A percentile compares a stretch with the other conserved stretches of the same genome.
phyloP scores from a whole-genome alignment of 345 rosid species.

The Rhodomyrtus tomentosa region DNA sequence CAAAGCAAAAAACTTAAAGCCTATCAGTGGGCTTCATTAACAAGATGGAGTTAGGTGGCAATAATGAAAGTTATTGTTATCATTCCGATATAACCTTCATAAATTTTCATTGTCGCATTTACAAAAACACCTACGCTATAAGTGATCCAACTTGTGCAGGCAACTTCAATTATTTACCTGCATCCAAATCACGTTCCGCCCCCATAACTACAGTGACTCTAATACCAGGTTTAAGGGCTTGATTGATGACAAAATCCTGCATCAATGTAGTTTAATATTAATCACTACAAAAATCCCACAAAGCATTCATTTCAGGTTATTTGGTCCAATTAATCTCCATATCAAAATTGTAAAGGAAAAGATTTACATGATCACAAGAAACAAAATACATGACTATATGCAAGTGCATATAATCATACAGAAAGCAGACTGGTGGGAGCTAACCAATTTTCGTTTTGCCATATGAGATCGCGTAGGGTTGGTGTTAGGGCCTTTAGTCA shows the following conservation, averaged over 20 bases:
- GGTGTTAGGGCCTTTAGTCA: not conserved
- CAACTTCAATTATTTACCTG: slow-evolving; percentile 17
- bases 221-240: slow-evolving; percentile 59
- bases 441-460: not conserved
- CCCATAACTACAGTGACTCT: slow-evolving; percentile 97
- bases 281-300: not conserved
- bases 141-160: not conserved
- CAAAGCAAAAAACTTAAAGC: not conserved
- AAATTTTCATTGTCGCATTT: not conserved
- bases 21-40: not conserved
- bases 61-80: not conserved
- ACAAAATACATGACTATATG: not conserved
- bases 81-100: not conserved
- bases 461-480: not conserved
- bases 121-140: not conserved
- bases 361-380: not conserved
- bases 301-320: not conserved
- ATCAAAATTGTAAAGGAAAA: not conserved
- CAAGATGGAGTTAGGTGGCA: not conserved
- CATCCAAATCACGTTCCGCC: slow-evolving; percentile 41
- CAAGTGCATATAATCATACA: not conserved
- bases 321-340: not conserved
- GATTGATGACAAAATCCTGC: slow-evolving; percentile 64
- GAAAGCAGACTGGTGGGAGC: not conserved
- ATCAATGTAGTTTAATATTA: not conserved